Conservation (phyloP, 1,139 yeast genomes). For the Hyphopichia buzzinii region DNA sequence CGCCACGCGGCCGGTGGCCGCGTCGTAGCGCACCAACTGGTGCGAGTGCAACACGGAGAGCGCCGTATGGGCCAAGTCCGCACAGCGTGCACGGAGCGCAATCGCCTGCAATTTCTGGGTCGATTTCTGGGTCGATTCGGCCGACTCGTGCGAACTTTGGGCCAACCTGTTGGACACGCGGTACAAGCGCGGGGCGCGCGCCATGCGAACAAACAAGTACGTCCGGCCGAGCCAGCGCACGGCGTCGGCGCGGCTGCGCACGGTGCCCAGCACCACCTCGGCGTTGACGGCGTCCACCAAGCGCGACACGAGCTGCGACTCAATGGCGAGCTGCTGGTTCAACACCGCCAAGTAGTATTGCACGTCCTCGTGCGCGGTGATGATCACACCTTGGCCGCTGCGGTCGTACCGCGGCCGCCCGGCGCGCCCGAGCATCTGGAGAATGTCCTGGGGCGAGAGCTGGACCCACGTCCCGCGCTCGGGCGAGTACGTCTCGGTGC, state of each 20-base stretch:
- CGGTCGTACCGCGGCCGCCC: slow-evolving; percentile 95
- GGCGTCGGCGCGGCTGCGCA: slow-evolving; percentile 62
- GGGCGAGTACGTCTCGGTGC: slow-evolving; percentile 92
- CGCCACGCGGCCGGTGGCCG: slow-evolving; percentile 36
- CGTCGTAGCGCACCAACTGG: slow-evolving; percentile 60
- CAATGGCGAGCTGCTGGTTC: slow-evolving; percentile 90
- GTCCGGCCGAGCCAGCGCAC: slow-evolving; percentile 78
- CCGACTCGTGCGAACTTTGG: too few species aligned
- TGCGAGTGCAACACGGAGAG: slow-evolving; percentile 53
- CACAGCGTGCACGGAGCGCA: slow-evolving; percentile 14
- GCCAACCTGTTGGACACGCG: slow-evolving; percentile 50
- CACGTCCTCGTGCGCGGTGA: slow-evolving; percentile 81
- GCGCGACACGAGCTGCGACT: slow-evolving; percentile 74
- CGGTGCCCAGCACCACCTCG: slow-evolving; percentile 75
- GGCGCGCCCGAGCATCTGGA: slow-evolving; percentile 96
- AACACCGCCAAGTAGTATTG: slow-evolving; percentile 86
- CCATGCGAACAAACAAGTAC: slow-evolving; percentile 80
- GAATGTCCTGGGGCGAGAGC: slow-evolving; percentile 86
- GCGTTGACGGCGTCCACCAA: slow-evolving; percentile 81
- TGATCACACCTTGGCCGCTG: slow-evolving; percentile 91
- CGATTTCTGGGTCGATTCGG: too few species aligned
- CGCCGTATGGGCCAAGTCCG: slow-evolving; percentile 76
- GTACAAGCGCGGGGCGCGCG: slow-evolving; percentile 67
- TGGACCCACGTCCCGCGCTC: slow-evolving; percentile 87
- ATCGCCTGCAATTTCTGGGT: too few species aligned